Evolutionary conservation across 2,329 filamentous ascomycete species (phyloP), one percentile per base, ranked within the genome.

Genomic region (Chalara sp.): DNA sequence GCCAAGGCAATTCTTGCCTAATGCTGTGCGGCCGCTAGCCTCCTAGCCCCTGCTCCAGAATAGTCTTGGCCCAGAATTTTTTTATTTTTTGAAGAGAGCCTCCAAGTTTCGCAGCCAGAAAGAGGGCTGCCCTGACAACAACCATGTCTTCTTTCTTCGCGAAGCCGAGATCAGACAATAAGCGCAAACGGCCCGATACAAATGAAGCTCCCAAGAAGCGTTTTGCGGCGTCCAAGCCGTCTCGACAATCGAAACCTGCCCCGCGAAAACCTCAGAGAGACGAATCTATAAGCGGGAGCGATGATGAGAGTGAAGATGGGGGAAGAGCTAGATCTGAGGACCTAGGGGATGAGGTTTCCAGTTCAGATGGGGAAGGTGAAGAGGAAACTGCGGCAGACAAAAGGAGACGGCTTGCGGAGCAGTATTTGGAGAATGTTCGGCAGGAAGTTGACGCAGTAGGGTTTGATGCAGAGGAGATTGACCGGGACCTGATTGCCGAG

Each of bases 141-240:
- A 56, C 31, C 30, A 95, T 95, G 91, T 95, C 92, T 64, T 96
- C 91, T 39, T 99, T 97, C 72, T 99, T 99, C 72, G 96, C 91
- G 47, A 75, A 86, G 39, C 90, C 93, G 5, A 86, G 87, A 40
- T 86, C 87, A 47, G 86, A 92, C 65, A 89, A 88, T 73, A 97
- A 97, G 78, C 79, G 93, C 62, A 97, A 97, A 76, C 80, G 91
- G 54, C 64, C 74, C 6, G 68, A 73, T 51, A 75, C 76, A 30
- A 65, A 72, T 12, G 76, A 81, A 47, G 69, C 68, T 5, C 77
- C 81, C 2, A 83, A 83, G 67, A 86, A 84, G 64, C 74, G 79
- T 66, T 62, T 76, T 54, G 76, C 72, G 54, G 76, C 72, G 48
- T 66, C 75, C 50, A 51, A 51, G 13, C 42, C 56, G 12, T 41